Percentiles rank a stretch among this genome's conserved stretches.
phyloP scores from a whole-genome alignment of 75 land plant species.

The Ceratopteris richardii region DNA sequence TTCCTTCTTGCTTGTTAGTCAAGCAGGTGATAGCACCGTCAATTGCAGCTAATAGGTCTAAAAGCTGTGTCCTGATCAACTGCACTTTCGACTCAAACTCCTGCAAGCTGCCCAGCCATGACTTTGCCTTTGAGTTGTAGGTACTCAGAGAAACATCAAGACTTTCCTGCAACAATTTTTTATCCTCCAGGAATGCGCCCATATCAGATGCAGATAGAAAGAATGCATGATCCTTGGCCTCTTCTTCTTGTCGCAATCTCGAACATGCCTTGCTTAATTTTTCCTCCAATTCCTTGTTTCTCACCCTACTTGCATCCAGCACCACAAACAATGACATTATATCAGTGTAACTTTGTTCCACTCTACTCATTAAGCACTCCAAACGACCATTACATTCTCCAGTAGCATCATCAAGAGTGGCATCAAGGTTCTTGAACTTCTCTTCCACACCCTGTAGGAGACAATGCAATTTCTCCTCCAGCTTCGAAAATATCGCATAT shows the following conservation, averaged over 20 bases:
- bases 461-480: neutral
- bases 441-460: neutral
- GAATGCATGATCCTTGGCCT: constrained; percentile 2
- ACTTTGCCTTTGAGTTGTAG: neutral
- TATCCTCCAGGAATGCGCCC: neutral
- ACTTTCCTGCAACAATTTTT: neutral
- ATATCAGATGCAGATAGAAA: neutral
- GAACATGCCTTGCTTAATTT: neutral
- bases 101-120: neutral
- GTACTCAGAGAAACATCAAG: neutral
- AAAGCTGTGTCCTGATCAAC: neutral
- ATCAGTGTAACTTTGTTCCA: neutral
- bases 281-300: neutral
- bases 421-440: neutral
- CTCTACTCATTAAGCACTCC: no score
- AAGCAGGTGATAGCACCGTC: neutral
- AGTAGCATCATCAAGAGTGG: neutral
- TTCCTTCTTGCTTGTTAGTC: neutral
- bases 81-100: neutral
- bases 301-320: neutral
- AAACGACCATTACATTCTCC: no score
- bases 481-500: neutral
- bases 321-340: neutral
- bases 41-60: neutral
- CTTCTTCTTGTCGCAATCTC: neutral